Conservation (phyloP, 2,329 filamentous ascomycete species). For the Stagonosporopsis vannaccii region DNA sequence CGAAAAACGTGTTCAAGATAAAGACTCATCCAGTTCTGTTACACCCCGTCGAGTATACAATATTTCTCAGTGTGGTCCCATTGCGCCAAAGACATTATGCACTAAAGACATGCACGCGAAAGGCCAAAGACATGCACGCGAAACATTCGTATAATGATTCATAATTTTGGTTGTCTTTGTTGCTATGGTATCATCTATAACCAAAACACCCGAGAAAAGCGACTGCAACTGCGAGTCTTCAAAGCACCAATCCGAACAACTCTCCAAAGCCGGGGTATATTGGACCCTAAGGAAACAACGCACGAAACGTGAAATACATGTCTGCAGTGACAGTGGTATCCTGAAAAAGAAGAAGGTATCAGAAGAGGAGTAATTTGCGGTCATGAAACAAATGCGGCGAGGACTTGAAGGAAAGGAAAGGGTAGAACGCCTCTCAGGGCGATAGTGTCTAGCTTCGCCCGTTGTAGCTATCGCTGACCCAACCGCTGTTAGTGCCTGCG, state of each 20-base stretch:
- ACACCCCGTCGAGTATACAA: not conserved
- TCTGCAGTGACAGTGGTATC: constrained; percentile 31
- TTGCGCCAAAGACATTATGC: not conserved
- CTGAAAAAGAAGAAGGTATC: constrained; percentile 19
- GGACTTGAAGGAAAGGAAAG: constrained; percentile 1
- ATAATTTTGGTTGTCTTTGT: constrained; percentile 7
- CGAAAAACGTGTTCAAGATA: no score
- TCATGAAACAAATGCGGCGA: constrained; percentile 14
- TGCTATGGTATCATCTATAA: constrained; percentile 20
- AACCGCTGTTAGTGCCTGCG: constrained; percentile 39
- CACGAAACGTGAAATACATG: constrained; percentile 12
- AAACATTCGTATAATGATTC: not conserved
- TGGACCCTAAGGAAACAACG: constrained; percentile 10
- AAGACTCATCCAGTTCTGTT: not conserved
- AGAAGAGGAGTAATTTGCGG: constrained; percentile 9
- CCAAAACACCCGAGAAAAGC: constrained; percentile 3
- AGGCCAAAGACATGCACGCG: not conserved
- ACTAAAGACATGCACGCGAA: not conserved
- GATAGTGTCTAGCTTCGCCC: not conserved
- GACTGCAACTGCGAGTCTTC: constrained; percentile 6
- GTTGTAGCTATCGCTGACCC: constrained; percentile 44
- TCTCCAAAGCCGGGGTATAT: constrained; percentile 18
- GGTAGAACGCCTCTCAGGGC: not conserved
- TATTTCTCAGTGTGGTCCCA: not conserved
- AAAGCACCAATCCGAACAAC: not conserved